Percentiles rank a stretch among this genome's conserved stretches.
phyloP scores from a whole-genome alignment of 331 rosid genomes.

The Saraca asoca region DNA sequence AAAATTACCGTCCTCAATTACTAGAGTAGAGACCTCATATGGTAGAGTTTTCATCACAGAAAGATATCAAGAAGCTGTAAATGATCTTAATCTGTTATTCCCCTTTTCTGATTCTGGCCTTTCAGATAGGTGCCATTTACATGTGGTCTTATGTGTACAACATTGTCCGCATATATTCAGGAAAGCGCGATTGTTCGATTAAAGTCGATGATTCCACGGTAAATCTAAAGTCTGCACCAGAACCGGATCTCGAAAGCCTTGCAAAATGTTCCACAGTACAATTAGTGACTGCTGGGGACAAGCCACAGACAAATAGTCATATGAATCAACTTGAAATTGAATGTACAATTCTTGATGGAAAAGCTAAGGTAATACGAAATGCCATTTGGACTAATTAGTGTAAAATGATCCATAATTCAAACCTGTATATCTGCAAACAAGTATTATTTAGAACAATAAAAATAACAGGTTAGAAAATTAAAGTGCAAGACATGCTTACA shows the following conservation, averaged over 20 bases:
- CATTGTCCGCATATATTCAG: slow-evolving; percentile 35
- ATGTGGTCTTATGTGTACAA: slow-evolving; percentile 36
- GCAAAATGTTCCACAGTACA: slow-evolving; percentile 12
- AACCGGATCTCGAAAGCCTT: slow-evolving; percentile 3
- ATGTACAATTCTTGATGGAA: background rate
- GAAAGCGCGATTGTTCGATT: slow-evolving; percentile 4
- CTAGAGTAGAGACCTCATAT: too few relatives aligned
- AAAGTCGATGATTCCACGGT: slow-evolving; percentile 1
- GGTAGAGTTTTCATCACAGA: background rate
- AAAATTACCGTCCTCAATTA: too few relatives aligned
- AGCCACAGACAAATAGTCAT: slow-evolving; percentile 8
- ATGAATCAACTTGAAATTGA: slow-evolving; percentile 6
- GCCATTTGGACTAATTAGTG: background rate
- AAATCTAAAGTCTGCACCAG: background rate
- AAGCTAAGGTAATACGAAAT: slow-evolving; percentile 5
- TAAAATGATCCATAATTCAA: background rate
- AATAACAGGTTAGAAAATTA: background rate
- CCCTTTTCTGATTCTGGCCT: background rate
- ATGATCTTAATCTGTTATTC: background rate
- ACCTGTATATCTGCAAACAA: too few relatives aligned
- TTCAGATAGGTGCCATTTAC: slow-evolving; percentile 29
- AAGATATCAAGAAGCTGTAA: background rate
- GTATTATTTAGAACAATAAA: background rate
- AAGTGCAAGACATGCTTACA: background rate
- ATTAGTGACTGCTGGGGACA: background rate